phyloP scores from a whole-genome alignment of 2,329 filamentous ascomycete species.

The Paecilomyces formosus region DNA sequence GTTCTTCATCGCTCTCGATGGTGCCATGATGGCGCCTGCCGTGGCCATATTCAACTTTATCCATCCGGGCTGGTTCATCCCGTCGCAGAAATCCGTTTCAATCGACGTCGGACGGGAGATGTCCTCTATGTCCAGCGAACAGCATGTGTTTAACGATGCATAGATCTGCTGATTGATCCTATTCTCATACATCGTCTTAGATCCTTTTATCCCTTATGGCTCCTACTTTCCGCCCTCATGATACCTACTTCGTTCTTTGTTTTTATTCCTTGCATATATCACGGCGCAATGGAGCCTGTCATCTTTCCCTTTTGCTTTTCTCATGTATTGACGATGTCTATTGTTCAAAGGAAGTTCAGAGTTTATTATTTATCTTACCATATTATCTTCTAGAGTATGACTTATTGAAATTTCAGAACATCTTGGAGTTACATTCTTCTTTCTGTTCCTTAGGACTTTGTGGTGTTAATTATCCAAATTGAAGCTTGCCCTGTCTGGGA shows the following conservation, averaged over 20 bases:
- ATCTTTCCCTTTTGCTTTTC: background rate
- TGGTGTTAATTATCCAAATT: too few relatives aligned
- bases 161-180: background rate
- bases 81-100: slow-evolving; percentile 9
- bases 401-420: too few relatives aligned
- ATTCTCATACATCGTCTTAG: background rate
- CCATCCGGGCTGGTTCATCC: slow-evolving; percentile 37
- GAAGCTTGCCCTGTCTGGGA: too few relatives aligned
- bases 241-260: background rate
- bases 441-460: too few relatives aligned
- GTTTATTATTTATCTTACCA: too few relatives aligned
- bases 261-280: background rate
- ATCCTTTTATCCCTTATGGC: background rate
- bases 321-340: background rate
- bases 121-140: background rate
- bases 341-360: too few relatives aligned
- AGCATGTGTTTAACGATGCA: background rate
- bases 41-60: slow-evolving; percentile 39
- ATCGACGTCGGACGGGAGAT: slow-evolving; percentile 6
- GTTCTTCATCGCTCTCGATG: slow-evolving; percentile 46
- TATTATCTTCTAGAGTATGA: too few relatives aligned
- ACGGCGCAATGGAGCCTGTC: background rate
- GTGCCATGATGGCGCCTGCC: slow-evolving; percentile 41
- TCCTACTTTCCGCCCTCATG: background rate
- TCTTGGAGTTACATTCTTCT: too few relatives aligned